Evolutionary conservation across 306 rosid species (phyloP), one percentile per base, ranked within the genome.

Genomic region (Malus fusca): DNA sequence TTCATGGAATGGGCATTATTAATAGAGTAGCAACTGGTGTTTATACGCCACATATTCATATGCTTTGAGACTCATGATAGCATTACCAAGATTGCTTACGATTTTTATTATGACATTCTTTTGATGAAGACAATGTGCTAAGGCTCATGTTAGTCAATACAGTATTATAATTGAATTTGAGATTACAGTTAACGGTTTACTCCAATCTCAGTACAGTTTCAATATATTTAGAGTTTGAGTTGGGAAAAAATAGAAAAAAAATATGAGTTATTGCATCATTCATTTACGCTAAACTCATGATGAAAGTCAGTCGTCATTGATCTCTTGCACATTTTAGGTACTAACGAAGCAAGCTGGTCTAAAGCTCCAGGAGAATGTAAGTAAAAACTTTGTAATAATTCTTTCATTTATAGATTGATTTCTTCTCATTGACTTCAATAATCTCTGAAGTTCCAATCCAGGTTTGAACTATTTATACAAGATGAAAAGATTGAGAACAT

Each of bases 271-370:
- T 52, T 21, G 48, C 48, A 12, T 53, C 31, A 26, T 31, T 71
- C 6, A 11, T 61, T 26, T 52, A 5, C 13, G 53, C 30, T 18
- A 46, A 69, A 40, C 22, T 25, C 33, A 1, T 22, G 56, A 35
- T 56, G 59, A 72, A 33, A n/a, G 31, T 7, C 17, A 23, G 59
- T 88, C 65, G 77, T 74, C 58, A 67, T 68, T 48, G 58, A 35
- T 66, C 30, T 83, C 83, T 66, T 43, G 30, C 75, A 75, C 78
- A 76, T 66, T 79, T 69, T 82, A 95, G 98, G 96, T 95, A 75
- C 97, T 95, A 79, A 74, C 74, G 51, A 92, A 92, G 86, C 98
- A 92, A 88, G 95, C 91, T 70, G 93, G 97, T 75, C 88, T 95
- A 72, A 87, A 75, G 81, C 90, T 95, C 61, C 92, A 83, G 73